Evolutionary conservation across 176 grass and related monocot species (phyloP), one percentile per base, ranked within the genome.

Genomic region (Tillandsia fasciculata): DNA sequence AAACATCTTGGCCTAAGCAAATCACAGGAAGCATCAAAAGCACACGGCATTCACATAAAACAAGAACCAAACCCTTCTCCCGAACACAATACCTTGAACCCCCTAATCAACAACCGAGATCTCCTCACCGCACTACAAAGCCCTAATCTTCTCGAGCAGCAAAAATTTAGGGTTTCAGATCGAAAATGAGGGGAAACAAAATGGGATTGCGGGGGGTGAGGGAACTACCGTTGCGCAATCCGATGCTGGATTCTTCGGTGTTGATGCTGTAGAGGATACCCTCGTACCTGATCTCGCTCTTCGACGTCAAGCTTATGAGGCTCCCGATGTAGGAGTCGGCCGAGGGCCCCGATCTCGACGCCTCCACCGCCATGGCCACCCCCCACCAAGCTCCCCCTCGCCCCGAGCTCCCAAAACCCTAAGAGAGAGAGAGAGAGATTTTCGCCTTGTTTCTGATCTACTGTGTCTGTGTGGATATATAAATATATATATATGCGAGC

Each of bases 221-320:
- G 26, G 24, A 50, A 2, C 29, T 76, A 96, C 92, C 92, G 63
- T 89, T 88, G 72, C 73, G 84, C 61, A 96, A 76, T 6, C 92
- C 88, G 83, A 96, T 91, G 88, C 83, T 91, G 64, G 88, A 96
- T 75, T 96, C 92, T 26, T 88, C 92, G 72, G 92, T 89, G 83
- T 91, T 96, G 86, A 96, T 96, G 78, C 74, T 87, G 92, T 96
- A 96, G 4, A 96, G 73, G 79, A 96, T 58, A n/a, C 88, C 92
- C 72, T 91, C 92, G 75, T 96, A 96, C 67, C 92, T 83, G 81
- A 96, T 96, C 85, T 91, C 88, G 83, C 92, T 96, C 76, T 96
- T 96, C 63, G 92, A 96, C 15, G 83, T 96, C 49, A 96, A 85
- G 68, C 85, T 96, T 66, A 91, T 96, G 54, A 96, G 63, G 67